A percentile compares a stretch with the other conserved stretches of the same genome.
phyloP scores from a whole-genome alignment of 1,139 yeast species.

The Spathaspora sp. region DNA sequence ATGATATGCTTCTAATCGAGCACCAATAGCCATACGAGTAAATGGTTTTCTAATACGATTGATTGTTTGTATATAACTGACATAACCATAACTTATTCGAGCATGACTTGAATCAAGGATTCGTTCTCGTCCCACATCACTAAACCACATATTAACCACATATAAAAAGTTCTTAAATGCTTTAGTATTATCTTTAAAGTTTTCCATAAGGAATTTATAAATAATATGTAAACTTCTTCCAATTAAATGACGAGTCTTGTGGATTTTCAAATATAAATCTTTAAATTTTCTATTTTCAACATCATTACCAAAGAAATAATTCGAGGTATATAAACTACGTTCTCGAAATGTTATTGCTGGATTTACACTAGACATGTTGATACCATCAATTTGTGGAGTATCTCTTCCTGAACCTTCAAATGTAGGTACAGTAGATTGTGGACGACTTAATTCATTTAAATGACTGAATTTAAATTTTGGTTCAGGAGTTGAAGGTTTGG shows the following conservation, averaged over 20 bases:
- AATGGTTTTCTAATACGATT: conserved; percentile 62
- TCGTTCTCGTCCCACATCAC: conserved; percentile 79
- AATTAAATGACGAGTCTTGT: conserved; percentile 57
- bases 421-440: conserved; percentile 16
- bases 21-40: conserved; percentile 76
- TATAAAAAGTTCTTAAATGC: conserved; percentile 64
- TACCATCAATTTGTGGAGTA: conserved; percentile 44
- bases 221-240: conserved; percentile 70
- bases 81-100: conserved; percentile 35
- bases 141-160: conserved; percentile 76
- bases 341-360: conserved; percentile 59
- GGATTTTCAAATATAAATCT: conserved; percentile 59
- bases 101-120: conserved; percentile 57
- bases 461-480: background rate
- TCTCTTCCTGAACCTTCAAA: conserved; percentile 34
- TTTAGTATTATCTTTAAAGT: conserved; percentile 68
- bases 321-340: conserved; percentile 57
- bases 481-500: conserved; percentile 1
- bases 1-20: conserved; percentile 77
- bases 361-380: conserved; percentile 43
- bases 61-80: conserved; percentile 38
- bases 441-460: conserved; percentile 8
- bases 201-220: conserved; percentile 45
- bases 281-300: conserved; percentile 45
- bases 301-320: conserved; percentile 57